A percentile compares a stretch with the other conserved stretches of the same genome.
These are phyloP conservation scores for Boletus sensibilis DNA, from an alignment of 768 basidiomycete species.

Conservation along the genomic window DNA sequence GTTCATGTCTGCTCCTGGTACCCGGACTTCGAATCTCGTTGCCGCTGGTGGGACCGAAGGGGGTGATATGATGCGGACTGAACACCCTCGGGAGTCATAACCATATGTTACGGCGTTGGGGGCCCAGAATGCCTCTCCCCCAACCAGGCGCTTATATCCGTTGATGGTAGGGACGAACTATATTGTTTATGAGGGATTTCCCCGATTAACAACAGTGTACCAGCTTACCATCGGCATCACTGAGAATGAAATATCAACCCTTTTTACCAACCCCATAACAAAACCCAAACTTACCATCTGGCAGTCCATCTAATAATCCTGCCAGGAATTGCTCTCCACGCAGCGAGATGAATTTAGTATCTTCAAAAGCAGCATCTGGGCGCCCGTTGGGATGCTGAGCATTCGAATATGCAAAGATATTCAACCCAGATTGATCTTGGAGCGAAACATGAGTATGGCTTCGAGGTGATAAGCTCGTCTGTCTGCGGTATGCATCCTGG, in stretches of 20 bases:
- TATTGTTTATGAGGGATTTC: background rate
- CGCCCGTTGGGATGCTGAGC: constrained; percentile 63
- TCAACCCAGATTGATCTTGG: constrained; percentile 62
- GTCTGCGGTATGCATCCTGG: constrained; percentile 9
- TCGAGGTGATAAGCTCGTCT: constrained; percentile 1
- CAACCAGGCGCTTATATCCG: constrained; percentile 95
- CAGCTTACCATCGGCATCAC: constrained; percentile 78
- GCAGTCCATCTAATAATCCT: constrained; percentile 83
- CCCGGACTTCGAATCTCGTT: constrained; percentile 89
- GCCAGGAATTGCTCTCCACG: constrained; percentile 93
- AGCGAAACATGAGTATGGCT: constrained; percentile 94
- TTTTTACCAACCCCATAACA: background rate
- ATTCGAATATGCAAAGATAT: constrained; percentile 74
- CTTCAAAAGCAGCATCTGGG: constrained; percentile 67
- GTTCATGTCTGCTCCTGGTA: constrained; percentile 97
- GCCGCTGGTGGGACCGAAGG: constrained; percentile 79
- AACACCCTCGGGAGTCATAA: constrained; percentile 92
- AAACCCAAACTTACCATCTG: constrained; percentile 61
- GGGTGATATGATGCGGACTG: constrained; percentile 88
- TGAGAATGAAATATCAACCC: constrained; percentile 23
- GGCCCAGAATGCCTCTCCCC: constrained; percentile 93
- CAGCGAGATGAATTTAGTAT: constrained; percentile 82
- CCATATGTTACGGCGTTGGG: constrained; percentile 93
- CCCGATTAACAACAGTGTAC: background rate
- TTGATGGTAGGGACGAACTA: constrained; percentile 89